Percentiles rank a stretch among this genome's conserved stretches.
These are phyloP conservation scores for Saccharomyces hybrid DNA, from an alignment of 1,139 yeast species.

Conservation along the genomic window DNA sequence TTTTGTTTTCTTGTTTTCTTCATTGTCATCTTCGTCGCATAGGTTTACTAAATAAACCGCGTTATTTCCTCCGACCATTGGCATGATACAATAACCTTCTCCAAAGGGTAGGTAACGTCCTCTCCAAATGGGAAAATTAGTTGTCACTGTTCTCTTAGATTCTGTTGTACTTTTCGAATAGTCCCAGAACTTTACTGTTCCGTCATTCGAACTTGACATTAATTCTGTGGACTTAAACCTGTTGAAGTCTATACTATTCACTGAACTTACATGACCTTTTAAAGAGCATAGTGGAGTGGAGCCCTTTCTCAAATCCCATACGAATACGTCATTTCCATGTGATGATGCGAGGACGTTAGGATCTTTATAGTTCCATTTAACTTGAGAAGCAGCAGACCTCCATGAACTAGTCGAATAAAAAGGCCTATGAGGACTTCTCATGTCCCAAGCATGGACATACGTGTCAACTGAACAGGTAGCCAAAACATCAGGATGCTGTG, in stretches of 20 bases:
- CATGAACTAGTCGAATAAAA: slow-evolving; percentile 80
- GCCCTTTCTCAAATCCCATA: slow-evolving; percentile 88
- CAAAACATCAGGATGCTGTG: slow-evolving; percentile 74
- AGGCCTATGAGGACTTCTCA: slow-evolving; percentile 69
- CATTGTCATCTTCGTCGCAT: slow-evolving; percentile 23
- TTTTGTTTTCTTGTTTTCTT: slow-evolving; percentile 33
- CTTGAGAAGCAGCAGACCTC: slow-evolving; percentile 92
- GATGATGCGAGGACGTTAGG: slow-evolving; percentile 74
- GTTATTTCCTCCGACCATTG: slow-evolving; percentile 78
- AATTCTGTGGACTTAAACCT: slow-evolving; percentile 50
- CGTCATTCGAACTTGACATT: slow-evolving; percentile 80
- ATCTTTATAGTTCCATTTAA: slow-evolving; percentile 81
- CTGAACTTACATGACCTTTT: slow-evolving; percentile 70
- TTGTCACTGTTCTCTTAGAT: slow-evolving; percentile 55
- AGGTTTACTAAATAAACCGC: slow-evolving; percentile 61
- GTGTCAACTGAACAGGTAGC: slow-evolving; percentile 95
- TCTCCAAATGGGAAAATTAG: slow-evolving; percentile 81
- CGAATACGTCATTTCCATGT: slow-evolving; percentile 69
- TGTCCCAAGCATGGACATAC: slow-evolving; percentile 82
- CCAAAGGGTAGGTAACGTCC: slow-evolving; percentile 91
- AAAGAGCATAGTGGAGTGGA: slow-evolving; percentile 64
- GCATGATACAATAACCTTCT: slow-evolving; percentile 84
- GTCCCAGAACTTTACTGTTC: slow-evolving; percentile 85
- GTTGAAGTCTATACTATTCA: slow-evolving; percentile 83
- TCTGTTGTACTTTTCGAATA: slow-evolving; percentile 35